phyloP scores from a whole-genome alignment of 2,329 filamentous ascomycete species.

The Didymosphaeria variabile region DNA sequence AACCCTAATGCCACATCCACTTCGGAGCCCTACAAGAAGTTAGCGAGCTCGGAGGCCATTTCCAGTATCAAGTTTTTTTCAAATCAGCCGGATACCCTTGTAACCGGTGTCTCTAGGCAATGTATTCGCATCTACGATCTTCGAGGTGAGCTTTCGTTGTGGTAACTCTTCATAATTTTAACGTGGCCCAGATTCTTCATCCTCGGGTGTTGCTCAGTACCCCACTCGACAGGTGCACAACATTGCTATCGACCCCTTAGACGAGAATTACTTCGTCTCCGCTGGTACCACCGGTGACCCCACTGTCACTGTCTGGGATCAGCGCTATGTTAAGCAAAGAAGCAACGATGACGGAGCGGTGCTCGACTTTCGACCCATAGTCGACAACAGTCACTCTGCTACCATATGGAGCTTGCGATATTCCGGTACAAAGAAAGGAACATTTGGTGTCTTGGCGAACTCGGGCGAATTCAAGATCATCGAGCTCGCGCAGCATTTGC shows the following conservation, averaged over 20 bases:
- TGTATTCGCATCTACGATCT: conserved; percentile 81
- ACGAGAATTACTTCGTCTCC: conserved; percentile 86
- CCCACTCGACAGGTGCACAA: conserved; percentile 70
- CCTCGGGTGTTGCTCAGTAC: conserved; percentile 57
- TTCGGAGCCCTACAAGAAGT: conserved; percentile 64
- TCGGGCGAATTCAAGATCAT: conserved; percentile 67
- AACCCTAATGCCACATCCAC: conserved; percentile 61
- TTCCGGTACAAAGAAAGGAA: conserved; percentile 65
- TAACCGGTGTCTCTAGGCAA: conserved; percentile 78
- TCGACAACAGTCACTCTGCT: conserved; percentile 59
- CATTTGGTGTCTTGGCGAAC: conserved; percentile 66
- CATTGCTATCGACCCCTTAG: conserved; percentile 78
- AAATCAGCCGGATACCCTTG: conserved; percentile 76
- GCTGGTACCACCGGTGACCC: conserved; percentile 77
- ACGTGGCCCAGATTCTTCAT: conserved; percentile 48
- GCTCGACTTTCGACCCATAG: conserved; percentile 65
- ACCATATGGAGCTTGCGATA: conserved; percentile 71
- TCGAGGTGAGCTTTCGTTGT: conserved; percentile 63
- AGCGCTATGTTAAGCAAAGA: conserved; percentile 60
- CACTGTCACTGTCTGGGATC: conserved; percentile 80
- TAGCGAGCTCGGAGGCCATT: conserved; percentile 73
- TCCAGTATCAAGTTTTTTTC: conserved; percentile 85
- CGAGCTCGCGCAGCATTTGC: conserved; percentile 62
- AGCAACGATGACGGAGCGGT: conserved; percentile 55
- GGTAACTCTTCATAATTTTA: conserved; percentile 13